Percentiles rank a stretch among this genome's conserved stretches.
Conservation (phyloP, 2,329 filamentous ascomycete genomes). For the Fusarium virguliforme region DNA sequence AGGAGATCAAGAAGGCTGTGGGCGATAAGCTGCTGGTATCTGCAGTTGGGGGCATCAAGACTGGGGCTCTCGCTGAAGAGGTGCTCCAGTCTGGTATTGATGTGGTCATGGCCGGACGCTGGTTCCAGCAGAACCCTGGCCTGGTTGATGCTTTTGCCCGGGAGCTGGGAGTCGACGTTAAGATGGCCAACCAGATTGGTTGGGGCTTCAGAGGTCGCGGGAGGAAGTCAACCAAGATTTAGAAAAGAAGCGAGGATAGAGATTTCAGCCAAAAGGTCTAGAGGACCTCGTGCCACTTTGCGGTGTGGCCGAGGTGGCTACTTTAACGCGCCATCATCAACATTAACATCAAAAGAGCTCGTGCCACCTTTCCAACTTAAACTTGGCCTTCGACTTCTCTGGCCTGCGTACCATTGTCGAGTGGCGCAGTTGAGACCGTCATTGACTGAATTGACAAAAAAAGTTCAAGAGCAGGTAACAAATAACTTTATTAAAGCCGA, state of each 20-base stretch:
- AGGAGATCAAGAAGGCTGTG: conserved; percentile 79
- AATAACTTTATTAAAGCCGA: not conserved
- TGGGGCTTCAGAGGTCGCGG: conserved; percentile 66
- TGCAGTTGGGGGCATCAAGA: conserved; percentile 65
- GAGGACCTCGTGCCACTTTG: no score
- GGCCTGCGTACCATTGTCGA: no score
- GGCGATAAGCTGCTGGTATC: conserved; percentile 69
- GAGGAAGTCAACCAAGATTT: conserved; percentile 8
- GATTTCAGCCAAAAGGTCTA: no score
- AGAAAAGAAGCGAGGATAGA: not conserved
- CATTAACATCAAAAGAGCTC: no score
- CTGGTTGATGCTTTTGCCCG: conserved; percentile 69
- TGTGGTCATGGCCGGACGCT: conserved; percentile 64
- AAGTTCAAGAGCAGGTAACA: no score
- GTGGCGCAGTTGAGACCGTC: no score
- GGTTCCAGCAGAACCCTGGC: conserved; percentile 72
- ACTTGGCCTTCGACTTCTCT: no score
- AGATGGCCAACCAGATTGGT: conserved; percentile 67
- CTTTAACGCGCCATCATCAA: no score
- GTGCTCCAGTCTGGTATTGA: conserved; percentile 66
- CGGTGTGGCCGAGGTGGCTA: no score
- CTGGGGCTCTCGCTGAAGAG: conserved; percentile 63
- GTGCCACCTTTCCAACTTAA: no score
- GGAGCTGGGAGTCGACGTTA: conserved; percentile 64
- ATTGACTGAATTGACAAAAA: no score